Base-by-base conservation (phyloP, 441 rosid species). In the Populus trichocarpa region DNA sequence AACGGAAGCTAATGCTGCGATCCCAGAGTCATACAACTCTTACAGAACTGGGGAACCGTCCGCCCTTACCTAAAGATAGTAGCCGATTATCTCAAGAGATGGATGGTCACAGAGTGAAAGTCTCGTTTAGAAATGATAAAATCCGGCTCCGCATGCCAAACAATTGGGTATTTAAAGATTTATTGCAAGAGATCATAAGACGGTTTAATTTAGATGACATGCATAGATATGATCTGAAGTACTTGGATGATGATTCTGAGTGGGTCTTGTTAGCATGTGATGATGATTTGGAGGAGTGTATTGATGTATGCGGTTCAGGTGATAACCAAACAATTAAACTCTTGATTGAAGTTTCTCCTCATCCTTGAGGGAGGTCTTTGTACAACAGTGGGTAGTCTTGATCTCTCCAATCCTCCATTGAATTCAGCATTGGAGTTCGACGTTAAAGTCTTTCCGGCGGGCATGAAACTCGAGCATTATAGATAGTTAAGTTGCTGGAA, bases 201-300 rank as follows among this genome's bases (percentile, higher is more conserved):
- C 91, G 98, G 25, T 95, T 93, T 78, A 89, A 73, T 67, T 83
- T 90, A 79, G 94, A 88, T n/a, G 91, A 86, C 72, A 77, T 86
- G 22, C 83, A 82, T 68, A 83, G 83, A 81, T 90, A 78, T 80
- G 89, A 91, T 79, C 83, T 95, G 68, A 95, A 89, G 88, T 95
- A 95, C 91, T 83, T 96, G 84, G 98, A 95, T 20, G 99, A 95
- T 83, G 99, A 95, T 73, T 83, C 80, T 28, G 99, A 96, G 75
- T 96, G 99, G 99, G 92, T 96, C 25, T 82, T 96, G 72, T 81
- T 92, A 79, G 91, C 97, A 1, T 93, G 98, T 63, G 98, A 93
- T 83, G 97, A 91, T 8, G 99, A 93, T 83, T 86, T 92, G 81
- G 91, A 89, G 79, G 99, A 96, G 83, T 96, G 99, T 73, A 80